phyloP scores from a whole-genome alignment of 306 rosid species.

The Urtica urens region DNA sequence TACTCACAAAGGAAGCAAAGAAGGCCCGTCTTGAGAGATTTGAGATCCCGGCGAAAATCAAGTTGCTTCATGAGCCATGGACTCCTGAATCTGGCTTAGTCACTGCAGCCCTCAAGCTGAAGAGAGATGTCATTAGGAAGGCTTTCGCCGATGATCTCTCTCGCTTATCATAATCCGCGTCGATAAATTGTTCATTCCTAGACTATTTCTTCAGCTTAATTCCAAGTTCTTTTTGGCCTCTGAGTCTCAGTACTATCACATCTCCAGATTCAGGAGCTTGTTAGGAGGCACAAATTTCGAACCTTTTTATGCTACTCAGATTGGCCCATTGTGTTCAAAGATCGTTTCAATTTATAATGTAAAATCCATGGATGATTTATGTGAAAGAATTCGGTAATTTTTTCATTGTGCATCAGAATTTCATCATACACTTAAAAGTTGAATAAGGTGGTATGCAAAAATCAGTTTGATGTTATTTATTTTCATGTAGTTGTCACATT shows the following conservation, averaged over 20 bases:
- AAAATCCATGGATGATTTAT: background rate
- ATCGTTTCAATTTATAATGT: background rate
- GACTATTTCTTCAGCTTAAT: background rate
- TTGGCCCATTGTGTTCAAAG: background rate
- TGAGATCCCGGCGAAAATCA: constrained; percentile 78
- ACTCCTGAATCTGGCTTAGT: constrained; percentile 84
- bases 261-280: no score
- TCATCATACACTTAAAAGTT: no score
- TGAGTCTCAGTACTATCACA: no score
- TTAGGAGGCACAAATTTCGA: constrained; percentile 15
- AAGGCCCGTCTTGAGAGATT: constrained; percentile 64
- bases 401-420: no score
- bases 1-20: constrained; percentile 58
- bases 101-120: constrained; percentile 91
- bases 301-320: constrained; percentile 1
- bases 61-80: constrained; percentile 62
- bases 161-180: constrained; percentile 42
- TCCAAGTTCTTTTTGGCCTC: background rate
- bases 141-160: constrained; percentile 55
- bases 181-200: background rate
- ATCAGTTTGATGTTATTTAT: no score
- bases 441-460: no score
- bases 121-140: constrained; percentile 72
- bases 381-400: no score
- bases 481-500: no score